Conservation (phyloP, 2,329 filamentous ascomycete genomes). For the Aureobasidium vineae region DNA sequence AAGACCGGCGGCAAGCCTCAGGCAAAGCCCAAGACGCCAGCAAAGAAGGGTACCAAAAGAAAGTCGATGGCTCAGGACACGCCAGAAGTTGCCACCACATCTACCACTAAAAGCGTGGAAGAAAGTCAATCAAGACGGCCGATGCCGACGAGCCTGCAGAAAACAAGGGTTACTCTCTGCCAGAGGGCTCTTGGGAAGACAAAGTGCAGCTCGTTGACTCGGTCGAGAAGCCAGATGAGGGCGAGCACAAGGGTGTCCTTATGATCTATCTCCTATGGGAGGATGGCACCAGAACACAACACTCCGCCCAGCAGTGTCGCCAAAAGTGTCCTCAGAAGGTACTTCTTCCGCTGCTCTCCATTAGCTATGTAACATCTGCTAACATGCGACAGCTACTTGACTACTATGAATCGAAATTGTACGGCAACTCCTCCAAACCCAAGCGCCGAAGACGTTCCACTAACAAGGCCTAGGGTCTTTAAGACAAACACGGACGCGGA, state of each 20-base stretch:
- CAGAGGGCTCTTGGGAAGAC: constrained; percentile 74
- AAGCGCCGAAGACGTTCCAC: constrained; percentile 23
- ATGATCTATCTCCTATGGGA: constrained; percentile 73
- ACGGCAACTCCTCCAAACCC: constrained; percentile 2
- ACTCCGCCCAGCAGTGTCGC: constrained; percentile 66
- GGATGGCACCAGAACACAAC: constrained; percentile 70
- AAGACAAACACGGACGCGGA: neutral
- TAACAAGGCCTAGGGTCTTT: constrained; percentile 24
- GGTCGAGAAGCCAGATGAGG: constrained; percentile 58
- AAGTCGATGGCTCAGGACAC: constrained; percentile 29
- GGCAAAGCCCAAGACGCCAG: constrained; percentile 32
- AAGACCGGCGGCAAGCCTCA: constrained; percentile 58
- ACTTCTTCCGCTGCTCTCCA: constrained; percentile 1
- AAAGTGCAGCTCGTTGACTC: constrained; percentile 69
- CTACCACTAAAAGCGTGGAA: constrained; percentile 27
- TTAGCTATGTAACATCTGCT: neutral
- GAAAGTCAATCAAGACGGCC: constrained; percentile 5
- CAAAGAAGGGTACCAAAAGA: constrained; percentile 35
- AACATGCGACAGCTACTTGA: constrained; percentile 13
- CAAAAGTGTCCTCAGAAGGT: constrained; percentile 77
- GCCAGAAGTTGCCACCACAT: constrained; percentile 6
- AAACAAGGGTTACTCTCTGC: constrained; percentile 56
- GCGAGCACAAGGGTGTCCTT: constrained; percentile 44
- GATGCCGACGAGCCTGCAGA: constrained; percentile 44
- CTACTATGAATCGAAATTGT: constrained; percentile 22